Evolutionary conservation across 2,329 filamentous ascomycete species (phyloP).

Genomic region (Talaromyces sp.): DNA sequence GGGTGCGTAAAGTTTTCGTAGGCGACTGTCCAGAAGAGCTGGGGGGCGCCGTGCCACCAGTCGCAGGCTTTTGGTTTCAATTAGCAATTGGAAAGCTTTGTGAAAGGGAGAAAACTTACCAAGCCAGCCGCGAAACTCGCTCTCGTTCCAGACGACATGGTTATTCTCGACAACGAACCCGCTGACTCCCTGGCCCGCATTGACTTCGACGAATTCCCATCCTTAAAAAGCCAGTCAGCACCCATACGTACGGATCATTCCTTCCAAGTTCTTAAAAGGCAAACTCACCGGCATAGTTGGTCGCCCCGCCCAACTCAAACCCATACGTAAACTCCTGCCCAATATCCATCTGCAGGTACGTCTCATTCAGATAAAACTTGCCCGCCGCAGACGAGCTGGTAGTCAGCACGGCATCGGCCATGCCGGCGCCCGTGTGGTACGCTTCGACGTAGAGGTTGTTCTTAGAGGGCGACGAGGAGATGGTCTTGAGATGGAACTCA

Average conservation of each 20-base stretch:
- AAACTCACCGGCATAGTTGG: conserved; percentile 31
- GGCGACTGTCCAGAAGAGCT: conserved; percentile 32
- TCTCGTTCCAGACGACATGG: conserved; percentile 21
- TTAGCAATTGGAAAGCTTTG: neutral
- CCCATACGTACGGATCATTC: no score
- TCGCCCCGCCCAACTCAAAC: conserved; percentile 18
- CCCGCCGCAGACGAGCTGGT: conserved; percentile 18
- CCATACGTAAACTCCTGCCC: conserved; percentile 27
- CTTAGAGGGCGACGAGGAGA: conserved; percentile 20
- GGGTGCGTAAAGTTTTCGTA: conserved; percentile 18
- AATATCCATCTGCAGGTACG: conserved; percentile 24
- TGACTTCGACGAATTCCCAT: conserved; percentile 33
- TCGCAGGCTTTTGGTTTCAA: conserved; percentile 27
- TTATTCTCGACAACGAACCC: conserved; percentile 26
- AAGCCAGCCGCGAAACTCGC: conserved; percentile 35
- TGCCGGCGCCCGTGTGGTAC: conserved; percentile 38
- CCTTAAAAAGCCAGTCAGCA: conserved; percentile 17
- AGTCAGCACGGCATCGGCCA: conserved; percentile 32
- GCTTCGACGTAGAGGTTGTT: conserved; percentile 32
- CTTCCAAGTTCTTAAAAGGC: no score
- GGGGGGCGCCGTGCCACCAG: conserved; percentile 35
- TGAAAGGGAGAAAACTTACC: conserved; percentile 22
- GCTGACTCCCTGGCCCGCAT: conserved; percentile 23
- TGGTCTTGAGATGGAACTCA: conserved; percentile 30
- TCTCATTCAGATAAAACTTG: conserved; percentile 28